Evolutionary conservation across 495 filamentous ascomycete species (phyloP).

Genomic region (Lasiosphaeriaceae sp.): DNA sequence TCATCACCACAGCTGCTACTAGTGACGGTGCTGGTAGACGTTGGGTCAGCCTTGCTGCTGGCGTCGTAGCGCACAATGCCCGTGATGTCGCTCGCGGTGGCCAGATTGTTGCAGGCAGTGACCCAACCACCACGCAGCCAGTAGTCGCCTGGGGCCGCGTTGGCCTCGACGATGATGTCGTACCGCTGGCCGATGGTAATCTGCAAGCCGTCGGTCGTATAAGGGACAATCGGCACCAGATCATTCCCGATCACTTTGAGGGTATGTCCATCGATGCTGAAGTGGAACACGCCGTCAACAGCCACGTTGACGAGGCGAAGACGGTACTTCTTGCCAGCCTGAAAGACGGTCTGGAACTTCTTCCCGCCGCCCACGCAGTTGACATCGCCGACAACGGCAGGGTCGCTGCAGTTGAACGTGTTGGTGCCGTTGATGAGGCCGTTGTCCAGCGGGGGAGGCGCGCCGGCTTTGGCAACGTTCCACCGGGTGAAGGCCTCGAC

Average conservation of each 20-base stretch:
- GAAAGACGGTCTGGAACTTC: conserved; percentile 34
- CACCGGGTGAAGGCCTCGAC: conserved; percentile 20
- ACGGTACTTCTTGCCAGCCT: conserved; percentile 39
- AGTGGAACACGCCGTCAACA: conserved; percentile 32
- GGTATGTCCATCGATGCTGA: conserved; percentile 48
- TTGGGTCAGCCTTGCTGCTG: conserved; percentile 29
- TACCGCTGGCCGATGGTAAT: conserved; percentile 64
- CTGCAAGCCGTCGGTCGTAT: conserved; percentile 40
- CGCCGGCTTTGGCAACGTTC: conserved; percentile 23
- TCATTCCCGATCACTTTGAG: conserved; percentile 51
- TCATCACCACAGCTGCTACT: conserved; percentile 24
- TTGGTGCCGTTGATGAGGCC: conserved; percentile 36
- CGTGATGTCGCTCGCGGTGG: conserved; percentile 40
- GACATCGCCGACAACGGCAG: conserved; percentile 3
- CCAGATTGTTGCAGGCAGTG: conserved; percentile 38
- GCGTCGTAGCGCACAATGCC: conserved; percentile 56
- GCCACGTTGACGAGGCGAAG: conserved; percentile 53
- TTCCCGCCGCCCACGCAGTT: conserved; percentile 29
- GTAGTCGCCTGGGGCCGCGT: conserved; percentile 46
- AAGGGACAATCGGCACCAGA: conserved; percentile 50
- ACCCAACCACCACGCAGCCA: conserved; percentile 50
- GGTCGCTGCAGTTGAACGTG: conserved; percentile 30
- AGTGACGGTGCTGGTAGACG: conserved; percentile 24
- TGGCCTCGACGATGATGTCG: conserved; percentile 62
- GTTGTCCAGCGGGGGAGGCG: conserved; percentile 30